Conservation (phyloP, 345 rosid genomes). For the Zanthoxylum bungeanum region DNA sequence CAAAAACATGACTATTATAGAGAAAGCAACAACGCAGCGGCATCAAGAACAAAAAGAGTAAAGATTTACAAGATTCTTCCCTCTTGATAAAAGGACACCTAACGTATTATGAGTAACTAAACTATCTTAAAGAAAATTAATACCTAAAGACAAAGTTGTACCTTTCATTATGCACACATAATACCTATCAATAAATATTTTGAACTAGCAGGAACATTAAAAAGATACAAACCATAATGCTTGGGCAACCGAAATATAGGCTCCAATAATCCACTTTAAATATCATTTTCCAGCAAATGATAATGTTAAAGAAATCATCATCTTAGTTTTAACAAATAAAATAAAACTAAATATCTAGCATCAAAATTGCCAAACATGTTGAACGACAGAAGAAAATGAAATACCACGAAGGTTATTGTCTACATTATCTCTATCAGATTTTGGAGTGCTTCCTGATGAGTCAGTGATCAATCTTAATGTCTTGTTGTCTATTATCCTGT, state of each 20-base stretch:
- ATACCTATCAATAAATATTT: neutral
- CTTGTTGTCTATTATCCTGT: constrained; percentile 87
- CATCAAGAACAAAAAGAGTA: neutral
- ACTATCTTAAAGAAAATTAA: neutral
- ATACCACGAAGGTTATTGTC: constrained; percentile 76
- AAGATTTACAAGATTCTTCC: neutral
- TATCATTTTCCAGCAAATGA: neutral
- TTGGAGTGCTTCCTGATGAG: constrained; percentile 59
- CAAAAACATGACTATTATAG: neutral
- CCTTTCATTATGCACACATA: neutral
- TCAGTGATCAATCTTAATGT: constrained; percentile 81
- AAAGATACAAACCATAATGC: neutral
- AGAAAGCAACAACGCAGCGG: neutral
- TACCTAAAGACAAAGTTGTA: neutral
- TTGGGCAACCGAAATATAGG: neutral
- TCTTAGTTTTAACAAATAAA: neutral
- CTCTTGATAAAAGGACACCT: neutral
- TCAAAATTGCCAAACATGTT: neutral
- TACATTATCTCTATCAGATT: constrained; percentile 44
- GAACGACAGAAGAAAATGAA: neutral
- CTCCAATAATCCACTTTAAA: neutral
- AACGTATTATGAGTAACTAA: neutral
- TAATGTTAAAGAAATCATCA: neutral
- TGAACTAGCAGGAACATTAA: neutral
- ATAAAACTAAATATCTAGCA: neutral